Percentiles rank a stretch among this genome's conserved stretches.
Conservation (phyloP, 2,329 filamentous ascomycete genomes). For the Emergomyces africanus region DNA sequence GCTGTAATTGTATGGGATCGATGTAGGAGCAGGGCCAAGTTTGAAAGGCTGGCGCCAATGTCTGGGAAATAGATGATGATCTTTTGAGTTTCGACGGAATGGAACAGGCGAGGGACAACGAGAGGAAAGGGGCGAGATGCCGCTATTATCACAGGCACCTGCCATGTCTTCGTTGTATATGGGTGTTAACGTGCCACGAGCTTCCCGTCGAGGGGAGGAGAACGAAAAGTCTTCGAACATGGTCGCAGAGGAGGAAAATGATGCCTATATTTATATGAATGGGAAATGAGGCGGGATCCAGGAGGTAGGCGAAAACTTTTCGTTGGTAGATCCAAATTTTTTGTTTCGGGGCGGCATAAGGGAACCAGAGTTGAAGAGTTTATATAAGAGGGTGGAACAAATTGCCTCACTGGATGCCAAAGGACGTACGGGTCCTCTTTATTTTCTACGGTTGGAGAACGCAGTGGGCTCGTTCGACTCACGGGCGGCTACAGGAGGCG, state of each 20-base stretch:
- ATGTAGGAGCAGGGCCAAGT: conserved; percentile 29
- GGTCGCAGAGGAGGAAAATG: background rate
- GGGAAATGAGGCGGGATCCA: background rate
- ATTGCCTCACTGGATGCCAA: background rate
- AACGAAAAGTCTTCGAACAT: conserved; percentile 34
- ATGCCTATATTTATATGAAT: background rate
- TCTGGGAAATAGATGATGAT: conserved; percentile 18
- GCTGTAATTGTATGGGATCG: conserved; percentile 30
- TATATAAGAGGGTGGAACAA: background rate
- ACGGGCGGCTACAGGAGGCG: background rate
- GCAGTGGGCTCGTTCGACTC: background rate
- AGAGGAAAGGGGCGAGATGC: conserved; percentile 30
- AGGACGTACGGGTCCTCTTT: background rate
- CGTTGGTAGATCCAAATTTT: background rate
- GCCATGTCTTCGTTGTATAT: conserved; percentile 22
- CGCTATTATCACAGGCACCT: conserved; percentile 24
- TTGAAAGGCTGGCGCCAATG: conserved; percentile 24
- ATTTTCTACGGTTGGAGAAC: background rate
- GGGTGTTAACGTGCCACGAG: conserved; percentile 14
- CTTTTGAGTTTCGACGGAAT: conserved; percentile 15
- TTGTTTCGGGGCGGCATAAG: background rate
- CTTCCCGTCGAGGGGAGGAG: conserved; percentile 20
- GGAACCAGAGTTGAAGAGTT: background rate
- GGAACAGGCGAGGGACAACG: conserved; percentile 29
- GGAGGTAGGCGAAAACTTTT: background rate